phyloP scores from a whole-genome alignment of 1,284 basidiomycete genomes.

The Sporisorium reilianum region DNA sequence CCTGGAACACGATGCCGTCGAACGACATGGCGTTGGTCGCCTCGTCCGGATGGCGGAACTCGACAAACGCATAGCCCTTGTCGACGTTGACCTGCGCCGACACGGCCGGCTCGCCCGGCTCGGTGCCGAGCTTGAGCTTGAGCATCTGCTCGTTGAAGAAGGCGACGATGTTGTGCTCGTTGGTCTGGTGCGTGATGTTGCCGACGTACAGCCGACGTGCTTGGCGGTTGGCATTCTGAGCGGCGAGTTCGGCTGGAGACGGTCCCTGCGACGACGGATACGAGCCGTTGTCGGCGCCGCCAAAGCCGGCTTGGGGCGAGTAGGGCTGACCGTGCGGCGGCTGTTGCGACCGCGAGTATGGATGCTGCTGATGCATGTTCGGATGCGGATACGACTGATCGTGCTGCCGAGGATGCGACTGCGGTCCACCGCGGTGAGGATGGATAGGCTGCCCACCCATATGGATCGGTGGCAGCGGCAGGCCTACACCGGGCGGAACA shows the following conservation, averaged over 20 bases:
- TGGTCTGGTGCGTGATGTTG: constrained; percentile 90
- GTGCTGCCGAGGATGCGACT: constrained; percentile 24
- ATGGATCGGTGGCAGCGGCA: constrained; percentile 79
- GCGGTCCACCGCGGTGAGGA: constrained; percentile 36
- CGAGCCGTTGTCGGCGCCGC: constrained; percentile 11
- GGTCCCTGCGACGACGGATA: constrained; percentile 12
- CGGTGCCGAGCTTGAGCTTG: constrained; percentile 76
- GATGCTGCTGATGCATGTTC: constrained; percentile 12
- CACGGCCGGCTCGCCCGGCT: constrained; percentile 80
- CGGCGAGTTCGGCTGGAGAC: constrained; percentile 27
- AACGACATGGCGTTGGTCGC: constrained; percentile 96
- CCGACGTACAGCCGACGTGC: constrained; percentile 95
- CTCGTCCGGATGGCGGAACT: constrained; percentile 97
- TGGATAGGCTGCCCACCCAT: constrained; percentile 46
- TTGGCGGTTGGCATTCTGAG: constrained; percentile 74
- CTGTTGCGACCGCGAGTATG: constrained; percentile 10
- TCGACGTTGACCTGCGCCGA: constrained; percentile 96
- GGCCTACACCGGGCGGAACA: constrained; percentile 41
- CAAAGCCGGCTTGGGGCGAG: constrained; percentile 10
- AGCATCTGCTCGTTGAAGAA: constrained; percentile 97
- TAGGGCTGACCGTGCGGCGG: constrained; percentile 25
- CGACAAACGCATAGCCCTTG: constrained; percentile 90
- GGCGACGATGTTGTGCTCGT: constrained; percentile 85
- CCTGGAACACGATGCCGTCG: constrained; percentile 94
- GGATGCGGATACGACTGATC: constrained; percentile 13